Evolutionary conservation across 768 basidiomycete genomes (phyloP).

Genomic region (Cystofilobasidium bisporidii): DNA sequence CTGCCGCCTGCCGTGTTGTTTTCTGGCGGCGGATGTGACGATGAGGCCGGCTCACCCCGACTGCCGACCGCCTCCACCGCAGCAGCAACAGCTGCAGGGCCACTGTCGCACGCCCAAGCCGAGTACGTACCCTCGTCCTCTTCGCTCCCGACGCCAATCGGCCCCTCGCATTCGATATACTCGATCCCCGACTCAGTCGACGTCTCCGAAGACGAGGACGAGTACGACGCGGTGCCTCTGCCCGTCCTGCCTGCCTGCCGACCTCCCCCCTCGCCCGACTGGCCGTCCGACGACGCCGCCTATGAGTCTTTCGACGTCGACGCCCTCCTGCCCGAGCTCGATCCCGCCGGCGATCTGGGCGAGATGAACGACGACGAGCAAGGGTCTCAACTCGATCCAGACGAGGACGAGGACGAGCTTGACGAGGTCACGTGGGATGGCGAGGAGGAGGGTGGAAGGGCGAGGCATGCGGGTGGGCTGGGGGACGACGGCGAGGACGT

Average conservation of each 20-base stretch:
- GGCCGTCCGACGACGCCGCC: neutral
- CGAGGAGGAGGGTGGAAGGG: conserved; percentile 29
- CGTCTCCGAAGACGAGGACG: neutral
- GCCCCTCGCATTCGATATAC: neutral
- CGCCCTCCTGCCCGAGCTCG: conserved; percentile 40
- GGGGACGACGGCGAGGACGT: conserved; percentile 29
- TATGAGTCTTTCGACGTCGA: conserved; percentile 39
- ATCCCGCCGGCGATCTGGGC: conserved; percentile 68
- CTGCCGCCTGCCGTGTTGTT: neutral
- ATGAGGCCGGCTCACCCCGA: neutral
- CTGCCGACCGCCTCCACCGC: neutral
- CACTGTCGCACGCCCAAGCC: too few relatives aligned
- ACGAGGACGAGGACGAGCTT: conserved; percentile 36
- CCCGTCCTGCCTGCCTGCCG: neutral
- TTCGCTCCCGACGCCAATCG: neutral
- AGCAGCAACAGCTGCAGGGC: neutral
- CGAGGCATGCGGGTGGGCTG: neutral
- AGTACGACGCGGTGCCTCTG: neutral
- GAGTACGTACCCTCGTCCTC: neutral
- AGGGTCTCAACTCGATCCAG: conserved; percentile 30
- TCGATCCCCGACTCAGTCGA: neutral
- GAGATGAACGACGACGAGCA: conserved; percentile 43
- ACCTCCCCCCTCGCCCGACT: neutral
- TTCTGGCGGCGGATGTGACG: too few relatives aligned
- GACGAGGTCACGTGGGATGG: conserved; percentile 14